A percentile compares a stretch with the other conserved stretches of the same genome.
phyloP scores from a whole-genome alignment of 352 stramenopile species.

The Phytophthora chlamydospora region DNA sequence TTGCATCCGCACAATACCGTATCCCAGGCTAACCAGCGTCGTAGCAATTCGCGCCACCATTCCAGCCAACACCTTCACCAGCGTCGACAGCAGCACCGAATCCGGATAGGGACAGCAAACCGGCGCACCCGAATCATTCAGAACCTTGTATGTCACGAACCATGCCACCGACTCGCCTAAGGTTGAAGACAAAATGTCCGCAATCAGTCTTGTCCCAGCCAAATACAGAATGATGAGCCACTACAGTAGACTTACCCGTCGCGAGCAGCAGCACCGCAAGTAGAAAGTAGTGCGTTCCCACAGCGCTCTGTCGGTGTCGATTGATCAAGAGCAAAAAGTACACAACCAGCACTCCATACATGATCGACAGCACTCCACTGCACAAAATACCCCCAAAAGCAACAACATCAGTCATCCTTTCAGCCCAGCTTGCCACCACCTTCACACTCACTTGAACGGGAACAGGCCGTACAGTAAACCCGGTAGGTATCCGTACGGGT shows the following conservation, averaged over 20 bases:
- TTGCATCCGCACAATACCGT: conserved; percentile 75
- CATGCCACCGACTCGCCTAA: conserved; percentile 70
- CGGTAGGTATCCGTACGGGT: conserved; percentile 85
- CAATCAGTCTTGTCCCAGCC: not conserved
- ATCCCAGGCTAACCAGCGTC: conserved; percentile 81
- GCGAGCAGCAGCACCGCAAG: conserved; percentile 78
- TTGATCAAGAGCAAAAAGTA: conserved; percentile 75
- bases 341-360: conserved; percentile 76
- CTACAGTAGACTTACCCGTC: conserved; percentile 43
- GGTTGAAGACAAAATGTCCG: not conserved
- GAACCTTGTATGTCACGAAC: conserved; percentile 80
- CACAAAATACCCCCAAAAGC: conserved; percentile 16
- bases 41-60: conserved; percentile 81
- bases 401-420: not conserved
- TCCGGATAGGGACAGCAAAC: conserved; percentile 82
- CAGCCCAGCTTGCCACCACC: not conserved
- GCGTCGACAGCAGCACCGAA: conserved; percentile 70
- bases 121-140: conserved; percentile 73
- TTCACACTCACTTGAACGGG: conserved; percentile 77
- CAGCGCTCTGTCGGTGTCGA: conserved; percentile 68
- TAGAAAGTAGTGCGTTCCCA: conserved; percentile 87
- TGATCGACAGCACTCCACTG: conserved; percentile 70
- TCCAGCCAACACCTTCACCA: conserved; percentile 73
- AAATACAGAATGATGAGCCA: not conserved
- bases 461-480: conserved; percentile 81